Conservation (phyloP, 805 yeast species). For the Monosporozyma aerobia region DNA sequence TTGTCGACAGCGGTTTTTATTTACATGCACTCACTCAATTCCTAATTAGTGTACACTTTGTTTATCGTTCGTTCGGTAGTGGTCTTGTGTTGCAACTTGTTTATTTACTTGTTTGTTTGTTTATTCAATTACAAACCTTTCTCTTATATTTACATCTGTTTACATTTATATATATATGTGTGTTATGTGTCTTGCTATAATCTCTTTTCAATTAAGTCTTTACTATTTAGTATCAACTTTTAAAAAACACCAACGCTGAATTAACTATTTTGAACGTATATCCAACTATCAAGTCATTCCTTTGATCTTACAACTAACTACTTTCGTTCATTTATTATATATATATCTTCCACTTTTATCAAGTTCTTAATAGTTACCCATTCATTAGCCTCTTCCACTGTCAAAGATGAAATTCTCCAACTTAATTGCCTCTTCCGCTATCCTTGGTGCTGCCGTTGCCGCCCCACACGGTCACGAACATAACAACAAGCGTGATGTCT, state of each 20-base stretch:
- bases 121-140: neutral
- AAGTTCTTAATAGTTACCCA: neutral
- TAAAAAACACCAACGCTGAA: neutral
- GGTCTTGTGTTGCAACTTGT: neutral
- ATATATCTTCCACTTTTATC: neutral
- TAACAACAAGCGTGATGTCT: constrained; percentile 41
- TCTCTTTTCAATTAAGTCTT: neutral
- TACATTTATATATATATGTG: neutral
- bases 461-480: constrained; percentile 57
- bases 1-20: neutral
- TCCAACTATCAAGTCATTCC: constrained; percentile 10
- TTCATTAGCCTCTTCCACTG: neutral
- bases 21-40: neutral
- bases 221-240: neutral
- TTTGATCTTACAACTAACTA: constrained; percentile 2
- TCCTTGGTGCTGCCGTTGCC: constrained; percentile 43
- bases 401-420: constrained; percentile 41
- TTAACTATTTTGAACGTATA: neutral
- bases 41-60: neutral
- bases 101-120: neutral
- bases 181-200: neutral
- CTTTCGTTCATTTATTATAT: neutral
- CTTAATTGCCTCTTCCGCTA: constrained; percentile 37
- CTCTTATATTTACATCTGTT: neutral
- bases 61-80: neutral